A percentile compares a stretch with the other conserved stretches of the same genome.
phyloP scores from a whole-genome alignment of 2,329 filamentous ascomycete genomes.

The Sclerotinia nivalis region DNA sequence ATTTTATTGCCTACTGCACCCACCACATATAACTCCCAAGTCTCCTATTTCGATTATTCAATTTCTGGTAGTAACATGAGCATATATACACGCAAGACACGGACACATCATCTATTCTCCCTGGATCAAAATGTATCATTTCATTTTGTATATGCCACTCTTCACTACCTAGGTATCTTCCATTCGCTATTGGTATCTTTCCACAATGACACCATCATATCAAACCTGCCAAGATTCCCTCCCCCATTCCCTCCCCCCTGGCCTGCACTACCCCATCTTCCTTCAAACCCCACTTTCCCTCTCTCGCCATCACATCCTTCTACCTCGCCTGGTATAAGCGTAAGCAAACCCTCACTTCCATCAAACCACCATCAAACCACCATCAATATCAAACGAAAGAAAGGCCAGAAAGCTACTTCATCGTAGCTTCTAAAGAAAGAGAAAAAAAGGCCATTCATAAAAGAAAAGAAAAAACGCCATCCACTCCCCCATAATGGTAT shows the following conservation, averaged over 20 bases:
- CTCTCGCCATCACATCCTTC: not conserved
- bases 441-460: slow-evolving; percentile 5
- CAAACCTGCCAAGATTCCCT: not conserved
- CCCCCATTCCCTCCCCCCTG: not conserved
- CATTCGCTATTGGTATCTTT: not conserved
- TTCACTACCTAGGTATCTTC: not conserved
- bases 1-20: too few relatives aligned
- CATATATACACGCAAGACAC: too few relatives aligned
- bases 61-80: too few relatives aligned
- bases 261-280: not conserved
- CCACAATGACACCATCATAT: not conserved
- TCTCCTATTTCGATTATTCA: too few relatives aligned
- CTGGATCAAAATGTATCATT: slow-evolving; percentile 4
- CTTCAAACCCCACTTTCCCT: not conserved
- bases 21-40: too few relatives aligned
- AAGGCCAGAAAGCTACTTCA: not conserved
- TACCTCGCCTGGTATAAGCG: not conserved
- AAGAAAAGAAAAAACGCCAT: slow-evolving; percentile 18
- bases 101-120: not conserved
- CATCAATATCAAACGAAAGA: slow-evolving; percentile 6
- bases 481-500: slow-evolving; percentile 35
- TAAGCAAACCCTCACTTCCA: not conserved
- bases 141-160: slow-evolving; percentile 14
- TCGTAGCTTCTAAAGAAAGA: slow-evolving; percentile 9
- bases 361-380: not conserved